A percentile compares a stretch with the other conserved stretches of the same genome.
Evolutionary conservation across 129 eudicot genomes (phyloP).

Genomic region (Flaveria brownii): DNA sequence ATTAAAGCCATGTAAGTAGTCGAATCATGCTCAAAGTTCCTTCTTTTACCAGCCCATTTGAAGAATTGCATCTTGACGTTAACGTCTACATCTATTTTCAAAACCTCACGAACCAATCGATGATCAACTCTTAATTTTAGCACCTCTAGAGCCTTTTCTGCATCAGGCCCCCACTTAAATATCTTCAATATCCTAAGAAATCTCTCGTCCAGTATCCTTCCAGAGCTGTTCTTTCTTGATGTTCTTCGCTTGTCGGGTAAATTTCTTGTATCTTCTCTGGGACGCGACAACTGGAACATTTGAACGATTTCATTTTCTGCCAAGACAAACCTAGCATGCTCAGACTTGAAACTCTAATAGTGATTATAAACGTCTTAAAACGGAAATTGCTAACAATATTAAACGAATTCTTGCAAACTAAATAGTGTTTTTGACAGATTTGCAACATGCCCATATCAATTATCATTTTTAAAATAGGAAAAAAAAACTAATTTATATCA

Average conservation of each 20-base stretch:
- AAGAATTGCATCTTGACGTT: slow-evolving; percentile 78
- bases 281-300: slow-evolving; percentile 66
- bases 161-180: slow-evolving; percentile 97
- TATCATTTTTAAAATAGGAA: neutral
- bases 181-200: slow-evolving; percentile 85
- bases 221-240: slow-evolving; percentile 36
- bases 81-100: slow-evolving; percentile 69
- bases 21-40: slow-evolving; percentile 75
- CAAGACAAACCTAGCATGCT: slow-evolving; percentile 10
- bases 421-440: neutral
- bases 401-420: neutral
- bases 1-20: slow-evolving; percentile 75
- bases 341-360: neutral
- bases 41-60: slow-evolving; percentile 85
- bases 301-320: slow-evolving; percentile 84
- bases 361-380: neutral
- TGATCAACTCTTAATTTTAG: slow-evolving; percentile 73
- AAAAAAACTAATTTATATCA: too few species aligned
- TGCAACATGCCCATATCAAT: neutral
- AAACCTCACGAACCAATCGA: slow-evolving; percentile 78
- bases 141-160: slow-evolving; percentile 93
- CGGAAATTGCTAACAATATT: neutral
- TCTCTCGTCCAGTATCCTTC: slow-evolving; percentile 72
- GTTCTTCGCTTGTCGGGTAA: slow-evolving; percentile 28
- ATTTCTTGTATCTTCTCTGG: slow-evolving; percentile 44